These are phyloP conservation scores for Fraxinus platypoda DNA, from an alignment of 305 asterid species.

Conservation along the genomic window DNA sequence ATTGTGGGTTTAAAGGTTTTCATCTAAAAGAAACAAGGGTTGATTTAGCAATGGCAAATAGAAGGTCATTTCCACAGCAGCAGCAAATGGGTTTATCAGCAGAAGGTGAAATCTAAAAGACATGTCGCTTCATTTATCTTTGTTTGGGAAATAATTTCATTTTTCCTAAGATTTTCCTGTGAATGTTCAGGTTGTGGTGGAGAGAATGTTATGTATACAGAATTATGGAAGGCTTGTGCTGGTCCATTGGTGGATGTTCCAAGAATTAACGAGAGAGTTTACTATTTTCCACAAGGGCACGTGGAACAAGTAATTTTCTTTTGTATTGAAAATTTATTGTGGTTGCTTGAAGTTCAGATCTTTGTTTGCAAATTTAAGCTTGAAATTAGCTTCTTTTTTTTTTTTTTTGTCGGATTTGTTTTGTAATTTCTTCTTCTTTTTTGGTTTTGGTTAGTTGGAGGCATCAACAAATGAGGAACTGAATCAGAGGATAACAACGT, in stretches of 20 bases:
- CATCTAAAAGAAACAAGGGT: slow-evolving; percentile 10
- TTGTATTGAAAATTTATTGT: neutral
- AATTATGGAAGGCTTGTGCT: slow-evolving; percentile 95
- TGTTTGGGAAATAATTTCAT: neutral
- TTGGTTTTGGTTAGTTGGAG: slow-evolving; percentile 55
- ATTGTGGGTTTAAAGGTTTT: slow-evolving; percentile 1
- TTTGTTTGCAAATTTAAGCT: slow-evolving; percentile 22
- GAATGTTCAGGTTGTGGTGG: slow-evolving; percentile 43
- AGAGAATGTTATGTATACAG: slow-evolving; percentile 56
- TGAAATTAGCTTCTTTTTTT: neutral
- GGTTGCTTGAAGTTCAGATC: slow-evolving; percentile 25
- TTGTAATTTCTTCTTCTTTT: slow-evolving; percentile 16
- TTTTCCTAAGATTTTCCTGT: neutral
- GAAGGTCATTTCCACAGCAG: slow-evolving; percentile 53
- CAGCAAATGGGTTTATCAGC: slow-evolving; percentile 37
- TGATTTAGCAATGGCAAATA: slow-evolving; percentile 49
- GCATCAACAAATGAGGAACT: slow-evolving; percentile 83
- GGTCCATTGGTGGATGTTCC: slow-evolving; percentile 92
- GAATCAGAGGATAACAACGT: slow-evolving; percentile 64
- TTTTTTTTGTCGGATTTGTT: neutral
- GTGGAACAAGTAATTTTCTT: slow-evolving; percentile 74
- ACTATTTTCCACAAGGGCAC: slow-evolving; percentile 90
- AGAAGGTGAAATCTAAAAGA: slow-evolving; percentile 40
- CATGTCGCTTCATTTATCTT: neutral
- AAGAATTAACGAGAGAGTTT: slow-evolving; percentile 58